Percentiles rank a stretch among this genome's conserved stretches.
Evolutionary conservation across 1,139 yeast species (phyloP).

Genomic region (Kodamaea arcana): DNA sequence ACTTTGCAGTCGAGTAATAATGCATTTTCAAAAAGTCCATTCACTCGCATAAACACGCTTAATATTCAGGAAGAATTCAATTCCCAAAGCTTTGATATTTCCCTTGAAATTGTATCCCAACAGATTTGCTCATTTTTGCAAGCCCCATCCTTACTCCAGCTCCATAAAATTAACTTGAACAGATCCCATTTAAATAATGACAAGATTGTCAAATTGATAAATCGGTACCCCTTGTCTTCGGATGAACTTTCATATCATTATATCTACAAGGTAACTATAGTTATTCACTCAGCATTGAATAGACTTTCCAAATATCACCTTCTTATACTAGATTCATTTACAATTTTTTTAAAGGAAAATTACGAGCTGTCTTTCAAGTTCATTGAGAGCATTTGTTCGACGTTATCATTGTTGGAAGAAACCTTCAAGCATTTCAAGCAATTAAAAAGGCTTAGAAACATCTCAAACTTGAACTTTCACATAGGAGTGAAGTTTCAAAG

Average conservation of each 20-base stretch:
- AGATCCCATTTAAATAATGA: constrained; percentile 3
- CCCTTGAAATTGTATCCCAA: background rate
- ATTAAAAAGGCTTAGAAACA: constrained; percentile 25
- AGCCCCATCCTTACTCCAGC: background rate
- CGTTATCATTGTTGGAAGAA: constrained; percentile 9
- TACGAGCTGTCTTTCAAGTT: constrained; percentile 1
- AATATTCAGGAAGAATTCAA: too few species aligned
- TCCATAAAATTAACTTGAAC: background rate
- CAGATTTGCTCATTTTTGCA: background rate
- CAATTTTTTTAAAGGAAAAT: constrained; percentile 14
- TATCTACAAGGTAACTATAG: constrained; percentile 3
- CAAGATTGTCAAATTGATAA: constrained; percentile 3
- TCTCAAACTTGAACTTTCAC: constrained; percentile 20
- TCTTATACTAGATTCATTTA: constrained; percentile 20
- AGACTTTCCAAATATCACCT: constrained; percentile 18
- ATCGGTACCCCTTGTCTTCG: constrained; percentile 4
- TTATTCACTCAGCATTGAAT: constrained; percentile 1
- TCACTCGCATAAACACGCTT: too few species aligned
- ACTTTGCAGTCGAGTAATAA: too few species aligned
- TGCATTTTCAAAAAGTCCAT: too few species aligned
- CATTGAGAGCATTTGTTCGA: constrained; percentile 2
- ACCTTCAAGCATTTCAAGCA: constrained; percentile 19
- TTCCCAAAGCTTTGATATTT: too few species aligned
- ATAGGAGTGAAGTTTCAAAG: constrained; percentile 8
- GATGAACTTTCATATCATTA: constrained; percentile 6